phyloP scores from a whole-genome alignment of 148 eudicot genomes.

The Cornus controversa region DNA sequence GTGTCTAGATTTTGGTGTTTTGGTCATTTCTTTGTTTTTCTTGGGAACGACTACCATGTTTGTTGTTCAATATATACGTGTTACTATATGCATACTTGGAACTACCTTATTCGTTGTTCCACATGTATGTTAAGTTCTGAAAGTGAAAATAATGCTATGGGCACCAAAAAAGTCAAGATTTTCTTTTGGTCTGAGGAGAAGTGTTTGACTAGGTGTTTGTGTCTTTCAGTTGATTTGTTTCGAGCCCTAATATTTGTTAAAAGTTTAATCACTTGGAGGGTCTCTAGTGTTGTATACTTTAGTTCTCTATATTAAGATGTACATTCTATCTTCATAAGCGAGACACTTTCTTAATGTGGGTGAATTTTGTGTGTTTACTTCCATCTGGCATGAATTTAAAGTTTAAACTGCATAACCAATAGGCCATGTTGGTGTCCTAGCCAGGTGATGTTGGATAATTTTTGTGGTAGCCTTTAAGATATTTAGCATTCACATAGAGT shows the following conservation, averaged over 20 bases:
- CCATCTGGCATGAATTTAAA: not conserved
- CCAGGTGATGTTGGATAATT: not conserved
- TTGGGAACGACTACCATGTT: not conserved
- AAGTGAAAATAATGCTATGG: not conserved
- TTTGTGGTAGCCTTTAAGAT: not conserved
- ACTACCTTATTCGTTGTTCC: not conserved
- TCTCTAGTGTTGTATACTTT: no score
- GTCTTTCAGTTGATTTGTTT: no score
- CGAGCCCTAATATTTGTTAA: not conserved
- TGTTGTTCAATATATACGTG: not conserved
- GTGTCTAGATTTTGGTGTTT: not conserved
- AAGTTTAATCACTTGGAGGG: not conserved
- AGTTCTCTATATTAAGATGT: not conserved
- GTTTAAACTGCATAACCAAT: not conserved
- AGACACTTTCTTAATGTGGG: not conserved
- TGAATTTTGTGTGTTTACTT: not conserved
- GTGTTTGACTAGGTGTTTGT: not conserved
- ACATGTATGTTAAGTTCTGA: not conserved
- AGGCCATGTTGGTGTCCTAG: not conserved
- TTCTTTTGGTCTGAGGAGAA: not conserved
- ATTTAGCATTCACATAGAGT: no score
- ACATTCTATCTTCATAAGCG: not conserved
- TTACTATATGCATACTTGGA: not conserved
- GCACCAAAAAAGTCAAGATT: not conserved
- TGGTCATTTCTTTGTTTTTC: not conserved